Conservation (phyloP, 2,329 filamentous ascomycete species). For the Mycosphaerella sp. region DNA sequence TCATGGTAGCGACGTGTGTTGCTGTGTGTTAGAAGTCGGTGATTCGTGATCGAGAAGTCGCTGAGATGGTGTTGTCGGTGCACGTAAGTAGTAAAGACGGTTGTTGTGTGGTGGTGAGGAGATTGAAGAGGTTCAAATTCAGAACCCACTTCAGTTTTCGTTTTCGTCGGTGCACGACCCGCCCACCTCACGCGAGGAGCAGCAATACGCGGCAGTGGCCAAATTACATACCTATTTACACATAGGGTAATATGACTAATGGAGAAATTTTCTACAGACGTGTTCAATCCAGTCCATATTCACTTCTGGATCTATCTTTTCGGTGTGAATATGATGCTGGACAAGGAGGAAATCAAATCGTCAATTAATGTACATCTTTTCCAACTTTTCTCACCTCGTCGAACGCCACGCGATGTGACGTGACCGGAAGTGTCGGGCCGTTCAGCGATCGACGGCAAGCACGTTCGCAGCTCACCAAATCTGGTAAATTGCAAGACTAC, state of each 20-base stretch:
- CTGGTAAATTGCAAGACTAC: neutral
- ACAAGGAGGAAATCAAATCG: neutral
- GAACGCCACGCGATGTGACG: neutral
- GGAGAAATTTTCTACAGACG: neutral
- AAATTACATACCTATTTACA: neutral
- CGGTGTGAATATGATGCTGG: neutral
- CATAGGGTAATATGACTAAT: neutral
- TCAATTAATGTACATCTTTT: neutral
- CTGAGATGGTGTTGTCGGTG: neutral
- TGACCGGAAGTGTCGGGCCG: neutral
- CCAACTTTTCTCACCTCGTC: neutral
- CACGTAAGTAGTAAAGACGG: neutral
- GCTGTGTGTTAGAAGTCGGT: neutral
- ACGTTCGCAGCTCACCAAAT: neutral
- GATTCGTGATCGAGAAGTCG: neutral
- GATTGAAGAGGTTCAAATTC: neutral
- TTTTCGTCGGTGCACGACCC: neutral
- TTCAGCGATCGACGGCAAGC: neutral
- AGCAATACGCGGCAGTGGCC: neutral
- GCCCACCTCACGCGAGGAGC: neutral
- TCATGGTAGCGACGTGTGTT: slow-evolving; percentile 35
- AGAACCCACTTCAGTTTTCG: neutral
- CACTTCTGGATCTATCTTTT: neutral
- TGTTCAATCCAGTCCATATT: neutral
- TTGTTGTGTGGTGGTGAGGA: neutral